A percentile compares a stretch with the other conserved stretches of the same genome.
Conservation (phyloP, 2,329 filamentous ascomycete genomes). For the Aspergillus puulaauensis region DNA sequence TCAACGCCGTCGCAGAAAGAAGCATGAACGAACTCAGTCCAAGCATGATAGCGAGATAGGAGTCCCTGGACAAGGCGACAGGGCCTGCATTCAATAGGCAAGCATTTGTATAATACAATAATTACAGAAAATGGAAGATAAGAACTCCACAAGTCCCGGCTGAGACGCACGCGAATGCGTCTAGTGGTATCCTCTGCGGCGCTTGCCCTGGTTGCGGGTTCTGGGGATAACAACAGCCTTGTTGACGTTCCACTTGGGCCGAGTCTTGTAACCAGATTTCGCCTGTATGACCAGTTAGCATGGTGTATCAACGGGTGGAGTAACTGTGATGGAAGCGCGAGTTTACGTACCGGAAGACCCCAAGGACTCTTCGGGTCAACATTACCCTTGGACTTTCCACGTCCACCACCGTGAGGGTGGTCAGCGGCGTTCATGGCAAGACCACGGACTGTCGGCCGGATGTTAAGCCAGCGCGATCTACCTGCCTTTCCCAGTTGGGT, state of each 20-base stretch:
- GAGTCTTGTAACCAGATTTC: conserved; percentile 76
- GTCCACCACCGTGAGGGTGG: conserved; percentile 97
- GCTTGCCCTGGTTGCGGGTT: conserved; percentile 86
- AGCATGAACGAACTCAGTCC: not conserved
- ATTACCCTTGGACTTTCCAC: conserved; percentile 99
- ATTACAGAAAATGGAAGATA: not conserved
- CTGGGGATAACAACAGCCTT: conserved; percentile 84
- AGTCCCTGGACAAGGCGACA: not conserved
- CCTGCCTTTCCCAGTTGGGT: conserved; percentile 92
- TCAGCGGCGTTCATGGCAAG: conserved; percentile 98
- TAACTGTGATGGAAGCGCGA: conserved; percentile 1
- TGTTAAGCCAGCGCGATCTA: conserved; percentile 88
- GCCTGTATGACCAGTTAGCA: conserved; percentile 37
- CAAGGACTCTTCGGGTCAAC: conserved; percentile 92
- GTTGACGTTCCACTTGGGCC: conserved; percentile 84
- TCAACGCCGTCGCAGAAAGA: conserved; percentile 19
- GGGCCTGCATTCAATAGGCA: conserved; percentile 7
- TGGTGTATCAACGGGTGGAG: conserved; percentile 2
- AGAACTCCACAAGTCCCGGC: not conserved
- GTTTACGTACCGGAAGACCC: conserved; percentile 79
- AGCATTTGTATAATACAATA: conserved; percentile 21
- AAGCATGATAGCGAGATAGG: not conserved
- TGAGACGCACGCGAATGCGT: not conserved
- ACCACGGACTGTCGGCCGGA: conserved; percentile 92
- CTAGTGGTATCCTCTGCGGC: conserved; percentile 65